Evolutionary conservation across 306 rosid genomes (phyloP).

Genomic region (Acacia melanoxylon): DNA sequence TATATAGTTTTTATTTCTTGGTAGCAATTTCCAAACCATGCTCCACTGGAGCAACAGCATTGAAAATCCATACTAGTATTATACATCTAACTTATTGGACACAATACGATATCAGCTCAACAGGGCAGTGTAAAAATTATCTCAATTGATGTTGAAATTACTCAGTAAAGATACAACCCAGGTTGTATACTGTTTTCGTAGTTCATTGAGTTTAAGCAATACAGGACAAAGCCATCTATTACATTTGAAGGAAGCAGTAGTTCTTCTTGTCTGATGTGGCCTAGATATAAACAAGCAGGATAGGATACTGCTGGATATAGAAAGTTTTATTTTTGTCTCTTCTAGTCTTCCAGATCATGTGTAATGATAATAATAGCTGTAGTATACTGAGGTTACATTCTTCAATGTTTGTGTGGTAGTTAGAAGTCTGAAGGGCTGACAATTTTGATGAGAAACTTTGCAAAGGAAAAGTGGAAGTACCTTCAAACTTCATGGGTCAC

Average conservation of each 20-base stretch:
- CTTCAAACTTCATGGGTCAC: not conserved
- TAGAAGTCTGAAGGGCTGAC: not conserved
- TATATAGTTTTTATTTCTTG: conserved; percentile 3
- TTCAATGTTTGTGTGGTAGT: not conserved
- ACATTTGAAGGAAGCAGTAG: not conserved
- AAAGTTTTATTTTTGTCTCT: not conserved
- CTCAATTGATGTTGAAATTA: not conserved
- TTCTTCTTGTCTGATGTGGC: not conserved
- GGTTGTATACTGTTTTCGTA: not conserved
- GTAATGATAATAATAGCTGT: conserved; percentile 9
- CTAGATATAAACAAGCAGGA: not conserved
- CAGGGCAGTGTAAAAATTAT: not conserved
- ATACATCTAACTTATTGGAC: conserved; percentile 1
- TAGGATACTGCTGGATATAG: not conserved
- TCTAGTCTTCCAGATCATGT: not conserved
- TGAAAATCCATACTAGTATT: not conserved
- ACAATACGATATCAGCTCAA: not conserved
- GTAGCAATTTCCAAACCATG: conserved; percentile 21
- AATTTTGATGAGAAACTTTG: not conserved
- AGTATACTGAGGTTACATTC: not conserved
- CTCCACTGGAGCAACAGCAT: not conserved
- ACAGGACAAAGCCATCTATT: not conserved
- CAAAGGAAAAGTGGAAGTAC: not conserved
- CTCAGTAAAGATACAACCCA: not conserved
- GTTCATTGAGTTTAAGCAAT: conserved; percentile 12